Evolutionary conservation across 2,329 filamentous ascomycete genomes (phyloP), one percentile per base, ranked within the genome.

Genomic region (Cercospora janseana): DNA sequence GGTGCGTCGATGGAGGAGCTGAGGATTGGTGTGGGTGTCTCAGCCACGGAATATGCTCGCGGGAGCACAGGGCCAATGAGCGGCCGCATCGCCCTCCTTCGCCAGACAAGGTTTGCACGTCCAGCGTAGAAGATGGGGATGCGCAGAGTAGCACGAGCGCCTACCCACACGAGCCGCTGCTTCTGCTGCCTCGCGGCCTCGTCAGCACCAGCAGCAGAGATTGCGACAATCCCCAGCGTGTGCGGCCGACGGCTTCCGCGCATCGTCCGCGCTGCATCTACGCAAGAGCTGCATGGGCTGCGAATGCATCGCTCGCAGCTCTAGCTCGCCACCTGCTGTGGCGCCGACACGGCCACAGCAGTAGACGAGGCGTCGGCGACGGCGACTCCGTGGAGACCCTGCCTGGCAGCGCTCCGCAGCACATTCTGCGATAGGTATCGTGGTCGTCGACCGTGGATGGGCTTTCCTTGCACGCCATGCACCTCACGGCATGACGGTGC

Each of bases 111-210:
- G 40, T 52, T 56, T 31, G 41, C 44, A 55, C 46, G 42, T 56
- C 46, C 45, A 50, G 44, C 37, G 49, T 44, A 43, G 46, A 51
- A 37, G 46, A 51, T 48, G 32, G 43, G 48, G 16, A 32, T 27
- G 28, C 32, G 23, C 23, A 38, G 29, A 46, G 54, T 55, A 51
- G 55, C 49, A 58, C 56, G 50, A 56, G 56, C 56, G 56, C 44
- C 53, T 58, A 54, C 40, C 38, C 32, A 21, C 13, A 26, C 37
- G 26, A 32, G 21, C 20, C 28, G 26, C 23, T n/a, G 24, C 7
- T 20, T 18, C 20, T 26, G 45, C 32, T 10, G 34, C 18, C 23
- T 41, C 9, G 13, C 23, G 13, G 18, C 37, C 24, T 42, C 46
- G 35, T 49, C 37, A 42, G 35, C 31, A 32, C 29, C 31, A n/a